Conservation (phyloP, 1,284 basidiomycete species). For the Cryptococcus amylolentus region DNA sequence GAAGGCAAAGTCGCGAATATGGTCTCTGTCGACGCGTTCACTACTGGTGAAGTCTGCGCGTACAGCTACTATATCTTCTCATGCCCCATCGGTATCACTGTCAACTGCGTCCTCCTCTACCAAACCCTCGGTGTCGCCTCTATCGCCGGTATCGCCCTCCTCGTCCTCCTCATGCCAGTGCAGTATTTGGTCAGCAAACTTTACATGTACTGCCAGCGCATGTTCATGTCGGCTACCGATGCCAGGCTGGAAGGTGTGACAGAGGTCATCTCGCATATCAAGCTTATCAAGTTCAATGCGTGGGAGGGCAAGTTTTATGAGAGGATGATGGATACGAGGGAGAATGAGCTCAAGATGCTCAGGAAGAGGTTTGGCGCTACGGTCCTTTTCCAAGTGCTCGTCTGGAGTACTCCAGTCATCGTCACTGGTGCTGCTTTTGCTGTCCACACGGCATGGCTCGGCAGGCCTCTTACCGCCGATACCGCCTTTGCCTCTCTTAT, state of each 20-base stretch:
- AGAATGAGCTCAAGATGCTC: conserved; percentile 52
- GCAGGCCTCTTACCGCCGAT: conserved; percentile 40
- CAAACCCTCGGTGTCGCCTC: conserved; percentile 49
- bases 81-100: conserved; percentile 50
- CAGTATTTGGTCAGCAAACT: conserved; percentile 48
- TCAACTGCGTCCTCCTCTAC: conserved; percentile 53
- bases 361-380: conserved; percentile 49
- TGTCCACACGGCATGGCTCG: conserved; percentile 42
- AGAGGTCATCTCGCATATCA: conserved; percentile 56
- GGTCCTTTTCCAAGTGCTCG: conserved; percentile 47
- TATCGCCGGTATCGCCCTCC: conserved; percentile 49
- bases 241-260: conserved; percentile 54
- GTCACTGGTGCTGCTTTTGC: conserved; percentile 54
- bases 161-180: conserved; percentile 49
- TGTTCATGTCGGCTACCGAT: conserved; percentile 55
- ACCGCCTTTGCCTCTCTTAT: conserved; percentile 54
- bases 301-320: conserved; percentile 54
- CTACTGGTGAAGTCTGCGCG: conserved; percentile 44
- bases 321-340: conserved; percentile 51
- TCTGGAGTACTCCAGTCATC: conserved; percentile 52
- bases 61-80: conserved; percentile 46
- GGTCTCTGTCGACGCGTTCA: conserved; percentile 56
- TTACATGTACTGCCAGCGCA: conserved; percentile 52
- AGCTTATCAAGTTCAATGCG: conserved; percentile 54
- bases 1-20: conserved; percentile 57